These are phyloP conservation scores for Tricholoma terreum DNA, from an alignment of 768 basidiomycete species.

Conservation along the genomic window DNA sequence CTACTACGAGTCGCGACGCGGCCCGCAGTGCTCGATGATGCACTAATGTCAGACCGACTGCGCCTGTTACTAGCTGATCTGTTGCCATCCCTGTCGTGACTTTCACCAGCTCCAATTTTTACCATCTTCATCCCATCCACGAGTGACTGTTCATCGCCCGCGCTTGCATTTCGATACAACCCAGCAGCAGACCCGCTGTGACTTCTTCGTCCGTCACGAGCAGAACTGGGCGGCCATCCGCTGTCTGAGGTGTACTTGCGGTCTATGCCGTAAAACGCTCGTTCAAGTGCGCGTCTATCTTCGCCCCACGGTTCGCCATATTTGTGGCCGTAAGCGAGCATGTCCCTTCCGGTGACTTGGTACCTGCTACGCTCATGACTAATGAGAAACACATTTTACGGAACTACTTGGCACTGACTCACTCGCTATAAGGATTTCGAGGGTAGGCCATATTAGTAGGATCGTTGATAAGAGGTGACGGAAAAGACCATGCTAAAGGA, in stretches of 20 bases:
- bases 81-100: not conserved
- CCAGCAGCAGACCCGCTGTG: not conserved
- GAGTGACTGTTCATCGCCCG: not conserved
- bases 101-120: slow-evolving; percentile 2
- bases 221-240: not conserved
- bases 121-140: slow-evolving; percentile 6
- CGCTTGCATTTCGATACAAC: slow-evolving; percentile 2
- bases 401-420: not conserved
- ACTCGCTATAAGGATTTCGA: not conserved
- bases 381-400: not conserved
- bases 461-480: not conserved
- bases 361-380: slow-evolving; percentile 10
- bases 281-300: slow-evolving; percentile 26
- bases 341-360: slow-evolving; percentile 18
- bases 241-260: not conserved
- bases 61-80: no score
- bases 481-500: not conserved
- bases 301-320: slow-evolving; percentile 27
- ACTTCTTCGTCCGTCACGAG: not conserved
- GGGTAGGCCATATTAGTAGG: not conserved
- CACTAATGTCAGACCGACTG: not conserved
- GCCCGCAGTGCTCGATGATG: not conserved
- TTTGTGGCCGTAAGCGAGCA: slow-evolving; percentile 29
- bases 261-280: slow-evolving; percentile 17
- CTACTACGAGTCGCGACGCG: not conserved